These are phyloP conservation scores for Massariosphaeria phaeospora DNA, from an alignment of 495 filamentous ascomycete species.

Conservation along the genomic window DNA sequence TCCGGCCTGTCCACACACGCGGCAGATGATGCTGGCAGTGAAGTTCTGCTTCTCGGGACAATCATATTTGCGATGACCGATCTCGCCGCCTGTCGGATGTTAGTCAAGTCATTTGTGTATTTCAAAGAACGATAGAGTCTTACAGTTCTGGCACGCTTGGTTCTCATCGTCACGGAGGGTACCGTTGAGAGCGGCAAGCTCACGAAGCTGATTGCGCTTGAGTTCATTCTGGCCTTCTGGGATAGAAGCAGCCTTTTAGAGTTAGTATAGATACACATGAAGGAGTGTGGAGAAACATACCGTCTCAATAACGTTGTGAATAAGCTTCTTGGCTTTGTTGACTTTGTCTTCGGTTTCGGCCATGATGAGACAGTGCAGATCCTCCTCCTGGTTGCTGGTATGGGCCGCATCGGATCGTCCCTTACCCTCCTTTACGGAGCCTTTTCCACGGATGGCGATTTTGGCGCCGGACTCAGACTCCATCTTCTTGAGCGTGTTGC, in stretches of 20 bases:
- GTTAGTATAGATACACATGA: neutral
- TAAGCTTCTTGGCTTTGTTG: slow-evolving; percentile 93
- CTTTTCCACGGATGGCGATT: slow-evolving; percentile 98
- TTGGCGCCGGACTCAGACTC: slow-evolving; percentile 94
- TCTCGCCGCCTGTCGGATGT: slow-evolving; percentile 66
- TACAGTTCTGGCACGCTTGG: slow-evolving; percentile 98
- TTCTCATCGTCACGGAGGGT: slow-evolving; percentile 98
- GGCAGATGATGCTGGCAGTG: slow-evolving; percentile 98
- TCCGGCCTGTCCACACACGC: slow-evolving; percentile 91
- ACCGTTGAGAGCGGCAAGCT: slow-evolving; percentile 94
- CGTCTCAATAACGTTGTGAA: slow-evolving; percentile 96
- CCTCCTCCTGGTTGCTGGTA: slow-evolving; percentile 99
- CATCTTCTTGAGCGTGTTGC: slow-evolving; percentile 99
- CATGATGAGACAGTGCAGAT: slow-evolving; percentile 98
- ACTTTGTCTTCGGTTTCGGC: slow-evolving; percentile 98
- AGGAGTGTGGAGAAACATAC: slow-evolving; percentile 50
- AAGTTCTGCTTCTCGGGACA: slow-evolving; percentile 97
- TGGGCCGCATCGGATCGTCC: slow-evolving; percentile 97
- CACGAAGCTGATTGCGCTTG: slow-evolving; percentile 95
- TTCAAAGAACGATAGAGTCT: slow-evolving; percentile 31
- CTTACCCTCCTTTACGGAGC: slow-evolving; percentile 99
- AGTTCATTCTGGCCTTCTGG: slow-evolving; percentile 97
- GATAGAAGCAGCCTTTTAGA: slow-evolving; percentile 84
- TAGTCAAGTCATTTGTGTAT: slow-evolving; percentile 13
- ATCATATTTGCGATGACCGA: slow-evolving; percentile 97